Evolutionary conservation across 352 stramenopile genomes (phyloP), one percentile per base, ranked within the genome.

Genomic region (Saprolegnia parasitica): DNA sequence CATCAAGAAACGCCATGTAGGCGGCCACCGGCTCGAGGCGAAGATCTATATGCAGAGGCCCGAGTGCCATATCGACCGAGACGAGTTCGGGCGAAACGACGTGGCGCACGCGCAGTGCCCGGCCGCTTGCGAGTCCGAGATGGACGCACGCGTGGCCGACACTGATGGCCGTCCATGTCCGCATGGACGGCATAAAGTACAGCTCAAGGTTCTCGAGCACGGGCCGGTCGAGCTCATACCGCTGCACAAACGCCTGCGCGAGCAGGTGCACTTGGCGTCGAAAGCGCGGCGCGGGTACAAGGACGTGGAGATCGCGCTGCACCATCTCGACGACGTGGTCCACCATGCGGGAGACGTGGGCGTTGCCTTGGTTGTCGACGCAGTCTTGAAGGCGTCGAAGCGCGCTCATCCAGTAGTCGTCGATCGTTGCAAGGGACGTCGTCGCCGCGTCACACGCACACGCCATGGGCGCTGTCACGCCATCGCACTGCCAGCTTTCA

Each of bases 91-190:
- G 18, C 24, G 39, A 18, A 5, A 26, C 58, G 6, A 67, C 40
- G 10, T 55, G 18, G 35, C 42, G 58, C 6, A 67, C 1, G 21
- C 58, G 58, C 21, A 67, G 3, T 4, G 58, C 58, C 13, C 58
- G 52, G 21, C 20, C 5, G 23, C 35, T 42, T 5, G 37, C 40
- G 8, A 13, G 58, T 4, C 29, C 6, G 37, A 37, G 45, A n/a
- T 15, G 13, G 8, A 49, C 42, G 23, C 58, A 67, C 9, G 5
- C 11, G 39, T 67, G 58, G 58, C 39, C 39, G 58, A 49, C 40
- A 11, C 37, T 20, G 9, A 55, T 21, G n/a, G 58, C 58, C 21
- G 58, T 55, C 13, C 16, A 56, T 2, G 26, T 24, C 21, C 49
- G 37, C 13, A 67, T 13, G n/a, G 24, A 2, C 32, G 58, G 39